These are phyloP conservation scores for Rosa lucieae DNA, from an alignment of 306 rosid species.

Conservation along the genomic window DNA sequence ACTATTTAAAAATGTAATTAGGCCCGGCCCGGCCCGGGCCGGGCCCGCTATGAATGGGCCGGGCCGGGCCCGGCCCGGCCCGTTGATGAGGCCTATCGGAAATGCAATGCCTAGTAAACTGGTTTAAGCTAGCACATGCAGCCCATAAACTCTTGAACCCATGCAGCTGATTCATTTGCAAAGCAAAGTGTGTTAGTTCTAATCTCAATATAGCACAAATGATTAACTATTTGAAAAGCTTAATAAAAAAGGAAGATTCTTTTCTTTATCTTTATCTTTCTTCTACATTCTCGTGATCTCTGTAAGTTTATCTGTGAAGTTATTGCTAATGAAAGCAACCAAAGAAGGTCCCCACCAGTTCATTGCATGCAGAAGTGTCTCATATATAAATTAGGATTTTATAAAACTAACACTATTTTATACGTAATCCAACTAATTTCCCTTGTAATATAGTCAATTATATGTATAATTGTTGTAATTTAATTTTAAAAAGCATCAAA, in stretches of 20 bases:
- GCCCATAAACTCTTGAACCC: not conserved
- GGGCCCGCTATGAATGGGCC: too few relatives aligned
- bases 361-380: not conserved
- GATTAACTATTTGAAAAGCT: not conserved
- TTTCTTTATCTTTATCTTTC: not conserved
- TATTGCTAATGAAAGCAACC: constrained; percentile 15
- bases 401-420: not conserved
- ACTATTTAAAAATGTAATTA: too few relatives aligned
- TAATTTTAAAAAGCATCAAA: not conserved
- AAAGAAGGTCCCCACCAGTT: not conserved
- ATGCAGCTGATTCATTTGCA: not conserved
- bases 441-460: not conserved
- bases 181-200: constrained; percentile 1
- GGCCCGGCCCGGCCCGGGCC: too few relatives aligned
- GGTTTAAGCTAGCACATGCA: not conserved
- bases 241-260: not conserved
- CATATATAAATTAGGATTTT: not conserved
- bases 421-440: not conserved
- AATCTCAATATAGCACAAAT: constrained; percentile 12
- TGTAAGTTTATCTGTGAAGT: not conserved
- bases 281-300: constrained; percentile 25
- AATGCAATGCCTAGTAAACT: not conserved
- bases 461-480: not conserved
- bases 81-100: too few relatives aligned
- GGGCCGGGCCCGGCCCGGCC: too few relatives aligned